Evolutionary conservation across 495 filamentous ascomycete species (phyloP).

Genomic region (Daldinia decipiens): DNA sequence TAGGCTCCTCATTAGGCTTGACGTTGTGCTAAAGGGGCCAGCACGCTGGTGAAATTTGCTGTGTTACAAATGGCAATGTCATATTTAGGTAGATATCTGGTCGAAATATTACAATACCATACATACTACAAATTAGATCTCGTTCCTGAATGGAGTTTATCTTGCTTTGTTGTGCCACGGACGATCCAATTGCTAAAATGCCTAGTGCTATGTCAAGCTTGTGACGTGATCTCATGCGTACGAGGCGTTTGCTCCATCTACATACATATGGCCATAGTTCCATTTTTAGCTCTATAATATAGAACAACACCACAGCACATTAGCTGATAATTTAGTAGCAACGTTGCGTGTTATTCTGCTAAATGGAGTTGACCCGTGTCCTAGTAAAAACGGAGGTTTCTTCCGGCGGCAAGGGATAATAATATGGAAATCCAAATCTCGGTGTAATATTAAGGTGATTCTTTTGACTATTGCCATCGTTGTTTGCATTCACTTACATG

Average conservation of each 20-base stretch:
- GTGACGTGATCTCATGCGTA: background rate
- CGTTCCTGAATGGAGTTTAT: background rate
- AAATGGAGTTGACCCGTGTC: slow-evolving; percentile 21
- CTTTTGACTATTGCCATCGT: slow-evolving; percentile 21
- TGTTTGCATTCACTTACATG: slow-evolving; percentile 30
- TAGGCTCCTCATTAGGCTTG: background rate
- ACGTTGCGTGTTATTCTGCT: slow-evolving; percentile 23
- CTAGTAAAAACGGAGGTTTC: slow-evolving; percentile 17
- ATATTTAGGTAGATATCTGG: background rate
- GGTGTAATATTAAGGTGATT: slow-evolving; percentile 18
- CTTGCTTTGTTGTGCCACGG: slow-evolving; percentile 4
- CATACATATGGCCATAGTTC: slow-evolving; percentile 1
- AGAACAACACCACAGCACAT: slow-evolving; percentile 13
- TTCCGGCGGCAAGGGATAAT: slow-evolving; percentile 36
- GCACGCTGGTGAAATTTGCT: background rate
- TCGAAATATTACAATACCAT: background rate
- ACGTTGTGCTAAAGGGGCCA: slow-evolving; percentile 8
- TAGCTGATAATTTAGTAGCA: slow-evolving; percentile 15
- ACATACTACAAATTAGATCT: background rate
- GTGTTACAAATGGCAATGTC: slow-evolving; percentile 7
- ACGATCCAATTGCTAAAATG: slow-evolving; percentile 13
- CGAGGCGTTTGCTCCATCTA: slow-evolving; percentile 28
- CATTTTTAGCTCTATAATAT: slow-evolving; percentile 8
- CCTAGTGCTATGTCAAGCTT: slow-evolving; percentile 15
- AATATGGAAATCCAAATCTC: slow-evolving; percentile 15